These are phyloP conservation scores for Penicillium angulare DNA, from an alignment of 495 filamentous ascomycete species.

Conservation along the genomic window DNA sequence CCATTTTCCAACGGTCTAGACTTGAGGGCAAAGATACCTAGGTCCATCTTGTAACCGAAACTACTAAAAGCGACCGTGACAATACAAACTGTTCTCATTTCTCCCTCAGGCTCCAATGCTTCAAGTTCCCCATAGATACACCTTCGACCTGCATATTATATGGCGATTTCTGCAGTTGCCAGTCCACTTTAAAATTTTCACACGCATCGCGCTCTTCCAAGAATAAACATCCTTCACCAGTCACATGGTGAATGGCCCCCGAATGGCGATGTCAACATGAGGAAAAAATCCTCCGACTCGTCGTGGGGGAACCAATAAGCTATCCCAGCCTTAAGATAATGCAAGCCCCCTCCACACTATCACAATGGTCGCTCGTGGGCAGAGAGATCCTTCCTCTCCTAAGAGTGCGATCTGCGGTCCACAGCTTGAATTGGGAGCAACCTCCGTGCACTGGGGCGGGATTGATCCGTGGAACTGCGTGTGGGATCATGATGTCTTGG, in stretches of 20 bases:
- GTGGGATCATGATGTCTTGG: constrained; percentile 4
- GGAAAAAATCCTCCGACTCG: constrained; percentile 12
- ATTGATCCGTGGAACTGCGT: constrained; percentile 13
- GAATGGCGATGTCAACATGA: constrained; percentile 4
- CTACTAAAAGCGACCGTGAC: too few species aligned
- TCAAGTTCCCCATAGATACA: neutral
- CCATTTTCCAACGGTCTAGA: too few species aligned
- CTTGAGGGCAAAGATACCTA: too few species aligned
- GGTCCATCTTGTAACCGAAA: too few species aligned
- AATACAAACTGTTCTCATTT: too few species aligned
- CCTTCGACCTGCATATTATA: neutral
- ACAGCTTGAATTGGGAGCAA: constrained; percentile 15
- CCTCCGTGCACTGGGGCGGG: constrained; percentile 13
- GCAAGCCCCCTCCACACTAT: constrained; percentile 28
- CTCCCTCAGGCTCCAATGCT: too few species aligned
- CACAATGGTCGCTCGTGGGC: constrained; percentile 12
- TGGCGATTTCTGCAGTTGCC: constrained; percentile 24
- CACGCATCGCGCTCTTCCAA: constrained; percentile 3
- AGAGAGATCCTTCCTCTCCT: neutral
- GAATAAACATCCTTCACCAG: constrained; percentile 6
- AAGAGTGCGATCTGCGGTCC: constrained; percentile 20
- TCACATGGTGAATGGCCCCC: too few species aligned
- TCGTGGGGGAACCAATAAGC: constrained; percentile 11
- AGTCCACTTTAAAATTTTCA: constrained; percentile 14
- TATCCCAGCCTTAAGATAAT: constrained; percentile 1